Percentiles rank a stretch among this genome's conserved stretches.
phyloP scores from a whole-genome alignment of 2,329 filamentous ascomycete genomes.

The Bipolaris zeicola region DNA sequence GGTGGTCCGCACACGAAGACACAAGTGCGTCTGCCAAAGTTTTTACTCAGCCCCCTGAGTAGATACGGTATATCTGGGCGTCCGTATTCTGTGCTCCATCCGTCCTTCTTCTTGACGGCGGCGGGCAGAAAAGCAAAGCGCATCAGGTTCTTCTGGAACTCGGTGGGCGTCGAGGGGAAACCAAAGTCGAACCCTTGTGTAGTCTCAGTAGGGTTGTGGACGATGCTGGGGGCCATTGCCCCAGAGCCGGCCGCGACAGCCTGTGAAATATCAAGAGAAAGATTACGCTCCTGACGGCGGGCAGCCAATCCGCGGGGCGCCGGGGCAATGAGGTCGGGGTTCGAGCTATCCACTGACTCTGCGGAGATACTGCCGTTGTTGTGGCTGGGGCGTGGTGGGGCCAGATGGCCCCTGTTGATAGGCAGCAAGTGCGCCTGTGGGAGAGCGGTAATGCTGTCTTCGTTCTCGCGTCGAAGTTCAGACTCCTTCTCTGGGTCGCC shows the following conservation, averaged over 20 bases:
- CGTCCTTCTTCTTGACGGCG: slow-evolving; percentile 62
- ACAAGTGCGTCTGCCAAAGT: slow-evolving; percentile 79
- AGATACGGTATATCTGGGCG: slow-evolving; percentile 86
- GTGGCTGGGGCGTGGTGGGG: slow-evolving; percentile 31
- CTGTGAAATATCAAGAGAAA: slow-evolving; percentile 52
- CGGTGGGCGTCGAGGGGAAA: slow-evolving; percentile 81
- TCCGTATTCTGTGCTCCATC: slow-evolving; percentile 92
- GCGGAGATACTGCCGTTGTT: slow-evolving; percentile 24
- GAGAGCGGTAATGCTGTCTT: slow-evolving; percentile 82
- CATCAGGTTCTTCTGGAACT: slow-evolving; percentile 88
- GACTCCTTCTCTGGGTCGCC: slow-evolving; percentile 80
- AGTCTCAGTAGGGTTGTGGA: slow-evolving; percentile 20
- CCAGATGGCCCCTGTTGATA: slow-evolving; percentile 51
- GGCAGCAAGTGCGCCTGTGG: slow-evolving; percentile 60
- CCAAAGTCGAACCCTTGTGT: slow-evolving; percentile 59
- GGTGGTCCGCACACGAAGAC: slow-evolving; percentile 93
- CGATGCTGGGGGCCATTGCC: slow-evolving; percentile 54
- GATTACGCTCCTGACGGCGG: slow-evolving; percentile 50
- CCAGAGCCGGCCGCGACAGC: slow-evolving; percentile 42
- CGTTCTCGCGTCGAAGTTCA: slow-evolving; percentile 78
- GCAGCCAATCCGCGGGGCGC: slow-evolving; percentile 42
- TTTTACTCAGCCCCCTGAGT: slow-evolving; percentile 81
- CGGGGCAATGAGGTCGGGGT: slow-evolving; percentile 37
- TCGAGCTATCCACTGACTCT: slow-evolving; percentile 28
- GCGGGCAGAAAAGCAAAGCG: slow-evolving; percentile 80